Percentiles rank a stretch among this genome's conserved stretches.
These are phyloP conservation scores for Aspergillus pseudoterreus DNA, from an alignment of 2,329 filamentous ascomycete species.

Conservation along the genomic window DNA sequence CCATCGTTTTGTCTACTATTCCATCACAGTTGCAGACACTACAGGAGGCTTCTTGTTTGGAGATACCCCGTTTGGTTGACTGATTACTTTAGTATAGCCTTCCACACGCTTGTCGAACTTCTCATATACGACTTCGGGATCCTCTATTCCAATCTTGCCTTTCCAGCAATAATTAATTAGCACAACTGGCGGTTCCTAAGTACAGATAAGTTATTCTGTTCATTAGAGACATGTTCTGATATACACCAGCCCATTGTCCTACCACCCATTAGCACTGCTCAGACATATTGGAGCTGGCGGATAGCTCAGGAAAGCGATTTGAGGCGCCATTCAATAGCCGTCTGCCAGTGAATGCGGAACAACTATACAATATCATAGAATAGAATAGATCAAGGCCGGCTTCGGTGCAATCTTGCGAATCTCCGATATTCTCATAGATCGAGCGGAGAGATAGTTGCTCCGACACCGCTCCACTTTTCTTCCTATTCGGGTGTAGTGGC, in stretches of 20 bases:
- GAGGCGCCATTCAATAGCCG: slow-evolving; percentile 8
- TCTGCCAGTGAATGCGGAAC: not conserved
- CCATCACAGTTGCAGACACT: not conserved
- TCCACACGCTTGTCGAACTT: slow-evolving; percentile 65
- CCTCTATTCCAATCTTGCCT: slow-evolving; percentile 60
- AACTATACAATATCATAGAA: no score
- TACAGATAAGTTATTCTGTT: slow-evolving; percentile 6
- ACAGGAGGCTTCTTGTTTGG: not conserved
- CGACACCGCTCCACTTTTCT: no score
- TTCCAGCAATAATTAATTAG: slow-evolving; percentile 62
- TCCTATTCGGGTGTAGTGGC: no score
- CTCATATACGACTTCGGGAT: slow-evolving; percentile 58
- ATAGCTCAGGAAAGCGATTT: slow-evolving; percentile 17
- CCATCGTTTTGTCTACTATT: not conserved
- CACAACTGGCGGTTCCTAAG: slow-evolving; percentile 51
- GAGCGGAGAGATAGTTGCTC: no score
- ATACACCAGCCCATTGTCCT: slow-evolving; percentile 18
- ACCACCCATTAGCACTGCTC: slow-evolving; percentile 17
- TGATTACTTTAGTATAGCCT: slow-evolving; percentile 65
- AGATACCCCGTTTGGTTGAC: slow-evolving; percentile 58
- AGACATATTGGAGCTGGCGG: slow-evolving; percentile 15
- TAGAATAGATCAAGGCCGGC: no score
- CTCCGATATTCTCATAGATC: no score
- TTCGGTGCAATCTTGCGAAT: no score
- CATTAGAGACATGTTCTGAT: not conserved